These are phyloP conservation scores for Phlebiopsis flavidoalba DNA, from an alignment of 768 basidiomycete species.

Conservation along the genomic window DNA sequence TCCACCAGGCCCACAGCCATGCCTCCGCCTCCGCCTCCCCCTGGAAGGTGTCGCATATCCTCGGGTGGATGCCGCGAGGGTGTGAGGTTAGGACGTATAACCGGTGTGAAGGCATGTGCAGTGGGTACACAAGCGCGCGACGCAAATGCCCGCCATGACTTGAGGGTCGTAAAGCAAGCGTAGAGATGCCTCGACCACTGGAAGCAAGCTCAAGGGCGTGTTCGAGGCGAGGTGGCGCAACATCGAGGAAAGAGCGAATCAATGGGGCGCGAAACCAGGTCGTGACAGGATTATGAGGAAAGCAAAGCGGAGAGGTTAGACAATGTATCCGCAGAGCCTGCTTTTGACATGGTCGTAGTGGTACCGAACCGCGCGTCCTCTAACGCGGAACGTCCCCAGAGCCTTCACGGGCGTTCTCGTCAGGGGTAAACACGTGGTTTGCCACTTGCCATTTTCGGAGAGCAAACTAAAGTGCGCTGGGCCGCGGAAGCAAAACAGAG, in stretches of 20 bases:
- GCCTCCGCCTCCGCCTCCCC: slow-evolving; percentile 25
- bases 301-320: too few species aligned
- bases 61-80: slow-evolving; percentile 16
- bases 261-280: background rate
- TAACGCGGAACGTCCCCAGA: background rate
- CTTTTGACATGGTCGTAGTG: background rate
- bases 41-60: slow-evolving; percentile 46
- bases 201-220: background rate
- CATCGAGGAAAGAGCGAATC: background rate
- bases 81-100: background rate
- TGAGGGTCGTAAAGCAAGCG: background rate
- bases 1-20: slow-evolving; percentile 50
- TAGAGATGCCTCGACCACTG: background rate
- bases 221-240: background rate
- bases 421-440: background rate
- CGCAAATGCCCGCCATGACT: background rate
- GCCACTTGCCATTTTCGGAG: background rate
- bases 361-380: background rate
- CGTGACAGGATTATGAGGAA: background rate
- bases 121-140: background rate
- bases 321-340: background rate
- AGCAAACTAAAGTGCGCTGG: too few species aligned
- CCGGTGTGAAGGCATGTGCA: background rate
- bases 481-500: too few species aligned
- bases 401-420: background rate